A percentile compares a stretch with the other conserved stretches of the same genome.
These are phyloP conservation scores for Clavispora vitiphila DNA, from an alignment of 805 yeast species.

Conservation along the genomic window DNA sequence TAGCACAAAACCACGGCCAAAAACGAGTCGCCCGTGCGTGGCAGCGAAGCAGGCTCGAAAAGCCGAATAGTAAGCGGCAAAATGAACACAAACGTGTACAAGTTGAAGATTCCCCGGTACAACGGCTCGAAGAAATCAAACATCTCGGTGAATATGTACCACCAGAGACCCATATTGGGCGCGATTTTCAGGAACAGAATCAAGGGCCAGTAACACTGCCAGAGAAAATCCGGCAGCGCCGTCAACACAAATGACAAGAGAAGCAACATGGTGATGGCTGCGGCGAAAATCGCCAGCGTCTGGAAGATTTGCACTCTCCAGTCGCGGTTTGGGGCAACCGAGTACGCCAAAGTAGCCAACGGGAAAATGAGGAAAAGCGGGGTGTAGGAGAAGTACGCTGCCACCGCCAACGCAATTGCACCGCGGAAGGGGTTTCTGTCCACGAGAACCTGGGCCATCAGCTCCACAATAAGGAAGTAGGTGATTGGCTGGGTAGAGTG, in stretches of 20 bases:
- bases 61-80: constrained; percentile 74
- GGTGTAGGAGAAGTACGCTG: constrained; percentile 59
- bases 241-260: constrained; percentile 33
- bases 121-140: constrained; percentile 84
- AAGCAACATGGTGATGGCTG: constrained; percentile 22
- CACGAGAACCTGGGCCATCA: constrained; percentile 42
- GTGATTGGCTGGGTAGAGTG: constrained; percentile 63
- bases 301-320: constrained; percentile 8
- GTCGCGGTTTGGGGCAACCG: constrained; percentile 11
- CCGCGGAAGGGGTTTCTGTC: constrained; percentile 37
- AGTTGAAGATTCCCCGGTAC: constrained; percentile 77
- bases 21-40: constrained; percentile 44
- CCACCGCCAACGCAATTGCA: constrained; percentile 51
- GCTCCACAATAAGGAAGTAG: constrained; percentile 49
- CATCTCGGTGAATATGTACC: constrained; percentile 97
- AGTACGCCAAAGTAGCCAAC: constrained; percentile 34
- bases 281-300: constrained; percentile 8
- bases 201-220: constrained; percentile 45
- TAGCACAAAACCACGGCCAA: constrained; percentile 44
- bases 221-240: constrained; percentile 35
- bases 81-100: constrained; percentile 61
- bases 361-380: constrained; percentile 62
- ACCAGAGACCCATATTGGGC: constrained; percentile 96
- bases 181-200: constrained; percentile 63
- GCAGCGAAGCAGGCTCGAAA: constrained; percentile 21